Evolutionary conservation across 2,329 filamentous ascomycete genomes (phyloP), one percentile per base, ranked within the genome.

Genomic region (Coniochaeta sp.): DNA sequence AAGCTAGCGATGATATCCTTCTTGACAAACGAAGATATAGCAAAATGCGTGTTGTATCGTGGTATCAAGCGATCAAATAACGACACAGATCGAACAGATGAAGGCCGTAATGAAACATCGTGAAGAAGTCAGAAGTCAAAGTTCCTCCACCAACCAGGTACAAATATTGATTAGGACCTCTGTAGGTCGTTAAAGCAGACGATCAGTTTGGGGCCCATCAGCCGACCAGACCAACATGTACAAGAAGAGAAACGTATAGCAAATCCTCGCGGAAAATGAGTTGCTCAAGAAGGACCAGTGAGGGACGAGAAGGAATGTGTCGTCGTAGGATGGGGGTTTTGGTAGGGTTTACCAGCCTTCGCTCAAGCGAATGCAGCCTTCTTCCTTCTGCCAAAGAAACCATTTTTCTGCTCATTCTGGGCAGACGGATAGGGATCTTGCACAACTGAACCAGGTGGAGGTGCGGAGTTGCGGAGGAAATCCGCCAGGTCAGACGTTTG

Each of bases 401-500:
- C 67, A 47, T 63, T 69, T 48, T 63, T 69, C 48, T 62, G 59
- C n/a, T 70, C 67, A 48, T 73, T 72, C 27, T 65, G 67, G 16
- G 64, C 64, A 1, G 61, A 49, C 8, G 58, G 59, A 20, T 65
- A 63, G n/a, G 62, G 53, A 6, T 61, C 59, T 16, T 59, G 59
- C 2, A 60, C 56, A 13, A 59, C 53, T 24, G 64, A 57, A 22
- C 50, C 55, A 13, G 75, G 73, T 1, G 85, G 83, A 3, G 87
- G 86, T 30, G 76, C 83, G 13, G 85, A 87, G 60, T 82, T 82
- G 50, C 78, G 80, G 28, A 94, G 69, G 64, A 92, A 92, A 49
- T 83, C 81, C 1, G 88, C 87, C 42, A 92, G 68, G 49, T 90
- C 87, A 16, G 79, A 77, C 2, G 85, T 90, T 45, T 70, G 67